Conservation (phyloP, 352 stramenopile species). For the Elongisporangium undulatum region DNA sequence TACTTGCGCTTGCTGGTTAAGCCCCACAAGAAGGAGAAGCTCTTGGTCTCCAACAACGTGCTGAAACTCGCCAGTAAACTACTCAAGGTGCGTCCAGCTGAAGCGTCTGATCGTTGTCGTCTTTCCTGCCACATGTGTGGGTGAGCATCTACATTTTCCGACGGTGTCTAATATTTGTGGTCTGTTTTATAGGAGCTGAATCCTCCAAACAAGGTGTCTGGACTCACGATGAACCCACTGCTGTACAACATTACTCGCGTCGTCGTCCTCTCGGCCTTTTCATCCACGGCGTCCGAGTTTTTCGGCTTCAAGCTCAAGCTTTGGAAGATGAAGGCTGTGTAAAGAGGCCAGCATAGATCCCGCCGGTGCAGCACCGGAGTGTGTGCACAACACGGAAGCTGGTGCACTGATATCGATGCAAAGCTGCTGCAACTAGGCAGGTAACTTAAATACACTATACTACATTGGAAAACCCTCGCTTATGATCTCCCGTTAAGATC, state of each 20-base stretch:
- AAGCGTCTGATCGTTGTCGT: not conserved
- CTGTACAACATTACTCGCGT: conserved; percentile 89
- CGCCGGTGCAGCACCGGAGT: conserved; percentile 5
- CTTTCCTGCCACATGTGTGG: not conserved
- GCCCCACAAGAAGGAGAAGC: conserved; percentile 86
- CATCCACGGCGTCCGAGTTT: conserved; percentile 85
- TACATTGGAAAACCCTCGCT: not conserved
- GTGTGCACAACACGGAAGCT: not conserved
- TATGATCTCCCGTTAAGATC: too few species aligned
- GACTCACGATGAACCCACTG: conserved; percentile 88
- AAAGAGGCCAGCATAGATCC: conserved; percentile 11
- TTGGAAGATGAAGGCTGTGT: conserved; percentile 84
- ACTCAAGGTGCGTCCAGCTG: conserved; percentile 55
- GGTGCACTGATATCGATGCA: not conserved
- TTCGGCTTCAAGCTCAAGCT: conserved; percentile 92
- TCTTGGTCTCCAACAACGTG: conserved; percentile 89
- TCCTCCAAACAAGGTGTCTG: conserved; percentile 88
- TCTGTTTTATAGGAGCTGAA: conserved; percentile 65
- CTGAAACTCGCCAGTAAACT: conserved; percentile 90
- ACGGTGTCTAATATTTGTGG: conserved; percentile 10
- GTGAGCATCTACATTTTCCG: not conserved
- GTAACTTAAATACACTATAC: not conserved
- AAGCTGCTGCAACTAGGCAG: not conserved
- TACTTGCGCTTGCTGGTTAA: conserved; percentile 81
- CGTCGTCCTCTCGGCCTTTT: conserved; percentile 87